Evolutionary conservation across 139 green algal genomes (phyloP).

Genomic region (Closterium sp.): DNA sequence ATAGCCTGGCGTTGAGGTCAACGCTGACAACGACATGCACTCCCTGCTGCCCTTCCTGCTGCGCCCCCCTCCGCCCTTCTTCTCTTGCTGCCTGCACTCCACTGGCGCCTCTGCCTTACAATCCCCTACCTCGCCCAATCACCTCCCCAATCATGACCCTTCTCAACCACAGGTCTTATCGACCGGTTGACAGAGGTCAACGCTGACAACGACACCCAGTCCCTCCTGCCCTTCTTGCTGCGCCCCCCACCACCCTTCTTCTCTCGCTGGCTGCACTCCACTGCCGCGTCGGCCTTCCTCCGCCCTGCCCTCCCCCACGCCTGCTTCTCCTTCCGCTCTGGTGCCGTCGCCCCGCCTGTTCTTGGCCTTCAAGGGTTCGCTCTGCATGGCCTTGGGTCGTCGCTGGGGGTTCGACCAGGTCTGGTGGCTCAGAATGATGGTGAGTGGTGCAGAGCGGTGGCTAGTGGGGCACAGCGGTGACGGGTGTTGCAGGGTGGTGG

Average conservation of each 20-base stretch:
- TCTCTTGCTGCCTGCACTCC: not conserved
- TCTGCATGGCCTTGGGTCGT: not conserved
- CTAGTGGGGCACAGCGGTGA: no score
- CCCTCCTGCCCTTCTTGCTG: not conserved
- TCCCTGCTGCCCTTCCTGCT: no score
- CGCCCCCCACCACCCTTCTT: not conserved
- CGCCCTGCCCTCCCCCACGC: not conserved
- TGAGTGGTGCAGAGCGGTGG: not conserved
- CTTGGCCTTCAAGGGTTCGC: not conserved
- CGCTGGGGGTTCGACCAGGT: not conserved
- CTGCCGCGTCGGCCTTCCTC: not conserved
- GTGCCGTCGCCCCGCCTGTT: not conserved
- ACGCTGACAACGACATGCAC: no score
- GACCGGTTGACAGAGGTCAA: not conserved
- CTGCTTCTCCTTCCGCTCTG: not conserved
- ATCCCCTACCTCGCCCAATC: no score
- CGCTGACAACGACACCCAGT: not conserved
- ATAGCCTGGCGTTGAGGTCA: no score
- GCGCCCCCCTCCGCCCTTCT: not conserved
- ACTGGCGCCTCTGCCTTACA: not conserved
- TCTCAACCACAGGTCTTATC: not conserved
- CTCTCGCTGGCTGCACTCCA: not conserved
- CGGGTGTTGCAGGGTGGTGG: not conserved
- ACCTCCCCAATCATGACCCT: no score
- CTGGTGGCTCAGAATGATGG: not conserved